These are phyloP conservation scores for Dendrobium nobile DNA, from an alignment of 106 monocot species.

Conservation along the genomic window DNA sequence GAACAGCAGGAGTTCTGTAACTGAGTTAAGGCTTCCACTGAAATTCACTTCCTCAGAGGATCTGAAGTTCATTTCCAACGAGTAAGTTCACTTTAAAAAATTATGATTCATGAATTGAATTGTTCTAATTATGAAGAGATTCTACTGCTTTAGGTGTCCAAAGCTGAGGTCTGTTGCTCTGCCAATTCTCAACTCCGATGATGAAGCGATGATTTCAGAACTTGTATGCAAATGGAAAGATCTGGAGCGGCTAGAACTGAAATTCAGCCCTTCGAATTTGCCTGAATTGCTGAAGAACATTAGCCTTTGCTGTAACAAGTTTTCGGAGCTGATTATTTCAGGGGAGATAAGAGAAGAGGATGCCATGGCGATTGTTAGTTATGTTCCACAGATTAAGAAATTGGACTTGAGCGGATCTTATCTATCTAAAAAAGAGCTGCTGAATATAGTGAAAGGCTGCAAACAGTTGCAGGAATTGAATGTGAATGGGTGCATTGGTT, in stretches of 20 bases:
- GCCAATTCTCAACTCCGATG: conserved; percentile 16
- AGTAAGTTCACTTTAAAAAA: not conserved
- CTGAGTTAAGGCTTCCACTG: conserved; percentile 2
- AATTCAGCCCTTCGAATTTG: conserved; percentile 36
- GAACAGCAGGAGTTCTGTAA: not conserved
- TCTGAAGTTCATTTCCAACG: not conserved
- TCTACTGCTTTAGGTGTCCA: conserved; percentile 22
- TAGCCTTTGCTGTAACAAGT: conserved; percentile 17
- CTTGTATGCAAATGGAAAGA: conserved; percentile 23
- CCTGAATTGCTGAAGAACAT: conserved; percentile 15
- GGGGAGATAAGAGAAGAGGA: conserved; percentile 37
- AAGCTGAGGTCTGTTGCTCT: conserved; percentile 20
- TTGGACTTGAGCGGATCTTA: conserved; percentile 33
- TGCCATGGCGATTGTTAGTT: conserved; percentile 15
- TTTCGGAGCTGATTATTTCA: conserved; percentile 13
- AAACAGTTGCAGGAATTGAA: conserved; percentile 26
- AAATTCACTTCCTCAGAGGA: not conserved
- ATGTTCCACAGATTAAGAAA: conserved; percentile 17
- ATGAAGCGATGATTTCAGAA: conserved; percentile 22
- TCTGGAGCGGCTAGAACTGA: conserved; percentile 36
- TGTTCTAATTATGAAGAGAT: not conserved
- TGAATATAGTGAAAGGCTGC: conserved; percentile 30
- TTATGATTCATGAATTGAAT: not conserved
- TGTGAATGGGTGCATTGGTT: conserved; percentile 35
- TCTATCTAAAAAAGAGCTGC: conserved; percentile 23